phyloP scores from a whole-genome alignment of 805 yeast genomes.

The Metschnikowia vanudenii region DNA sequence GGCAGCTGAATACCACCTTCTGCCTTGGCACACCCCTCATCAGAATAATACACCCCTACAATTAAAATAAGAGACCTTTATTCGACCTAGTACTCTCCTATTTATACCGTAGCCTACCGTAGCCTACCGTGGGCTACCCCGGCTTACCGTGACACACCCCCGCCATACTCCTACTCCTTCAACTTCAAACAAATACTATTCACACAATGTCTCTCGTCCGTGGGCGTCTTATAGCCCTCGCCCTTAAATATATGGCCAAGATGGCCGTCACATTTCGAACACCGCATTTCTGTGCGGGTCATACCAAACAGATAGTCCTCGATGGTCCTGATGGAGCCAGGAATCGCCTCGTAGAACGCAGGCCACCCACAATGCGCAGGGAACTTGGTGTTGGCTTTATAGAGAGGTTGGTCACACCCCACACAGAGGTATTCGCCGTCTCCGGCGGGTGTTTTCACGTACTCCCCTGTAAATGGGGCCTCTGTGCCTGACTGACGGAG shows the following conservation, averaged over 20 bases:
- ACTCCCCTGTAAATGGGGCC: slow-evolving; percentile 63
- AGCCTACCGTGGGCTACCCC: not conserved
- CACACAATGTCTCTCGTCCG: slow-evolving; percentile 93
- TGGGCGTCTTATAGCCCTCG: slow-evolving; percentile 87
- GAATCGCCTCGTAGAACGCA: slow-evolving; percentile 86
- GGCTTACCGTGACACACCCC: too few species aligned
- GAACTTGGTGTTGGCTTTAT: slow-evolving; percentile 77
- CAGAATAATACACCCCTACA: too few species aligned
- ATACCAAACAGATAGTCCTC: slow-evolving; percentile 70
- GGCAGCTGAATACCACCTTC: too few species aligned
- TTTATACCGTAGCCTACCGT: too few species aligned
- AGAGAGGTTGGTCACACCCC: slow-evolving; percentile 79
- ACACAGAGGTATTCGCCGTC: slow-evolving; percentile 80
- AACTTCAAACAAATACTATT: slow-evolving; percentile 82
- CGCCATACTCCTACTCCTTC: slow-evolving; percentile 18
- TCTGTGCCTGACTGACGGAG: slow-evolving; percentile 76
- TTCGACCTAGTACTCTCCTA: too few species aligned
- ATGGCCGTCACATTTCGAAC: slow-evolving; percentile 89
- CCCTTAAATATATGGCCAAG: slow-evolving; percentile 93
- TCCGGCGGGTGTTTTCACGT: slow-evolving; percentile 49
- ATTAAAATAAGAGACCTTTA: too few species aligned
- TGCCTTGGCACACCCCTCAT: too few species aligned
- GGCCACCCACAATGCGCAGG: slow-evolving; percentile 98
- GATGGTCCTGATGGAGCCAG: slow-evolving; percentile 65
- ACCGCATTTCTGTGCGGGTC: slow-evolving; percentile 85